Evolutionary conservation across 2,329 filamentous ascomycete species (phyloP), one percentile per base, ranked within the genome.

Genomic region (Xylaria sp.): DNA sequence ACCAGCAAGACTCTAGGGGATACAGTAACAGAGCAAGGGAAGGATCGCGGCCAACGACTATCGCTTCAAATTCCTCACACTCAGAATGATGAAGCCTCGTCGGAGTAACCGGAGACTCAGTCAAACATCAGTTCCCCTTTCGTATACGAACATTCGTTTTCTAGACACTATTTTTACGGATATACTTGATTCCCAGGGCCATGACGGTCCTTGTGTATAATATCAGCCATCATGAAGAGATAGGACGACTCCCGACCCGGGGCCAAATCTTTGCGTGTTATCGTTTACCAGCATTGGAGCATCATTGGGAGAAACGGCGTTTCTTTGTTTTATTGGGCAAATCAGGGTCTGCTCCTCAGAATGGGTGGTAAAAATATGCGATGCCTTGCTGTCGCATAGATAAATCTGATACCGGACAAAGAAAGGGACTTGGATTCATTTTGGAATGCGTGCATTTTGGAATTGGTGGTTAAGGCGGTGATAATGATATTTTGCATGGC

Each of bases 61-160:
- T 78, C 77, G 15, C 74, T 78, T 33, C 73, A 76, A 14, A 78
- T 79, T 58, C 77, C 76, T 25, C 69, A 71, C 12, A 62, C 71
- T 19, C 73, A 70, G n/a, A 57, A 61, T 17, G 61, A 69, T 15
- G 47, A 64, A 33, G 19, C 61, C 4, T 37, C 62, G n/a, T 45
- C 49, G 17, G 70, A 65, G 68, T 38, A 37, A 21, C 57, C 43
- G 50, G 57, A 19, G 21, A 31, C 35, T n/a, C 35, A 43, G 46
- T 57, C 49, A 6, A 25, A 47, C 45, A 33, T 57, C 11, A 31
- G 51, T 38, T 37, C 33, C 47, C 19, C 46, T 64, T 67, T 57
- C 52, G 40, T 51, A 64, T 42, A 59, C 62, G n/a, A 67, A 54
- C 63, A 63, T 66, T 17, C 37, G 64, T 64, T 63, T 57, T 52